Evolutionary conservation across 306 rosid genomes (phyloP), one percentile per base, ranked within the genome.

Genomic region (Castanea mollissima): DNA sequence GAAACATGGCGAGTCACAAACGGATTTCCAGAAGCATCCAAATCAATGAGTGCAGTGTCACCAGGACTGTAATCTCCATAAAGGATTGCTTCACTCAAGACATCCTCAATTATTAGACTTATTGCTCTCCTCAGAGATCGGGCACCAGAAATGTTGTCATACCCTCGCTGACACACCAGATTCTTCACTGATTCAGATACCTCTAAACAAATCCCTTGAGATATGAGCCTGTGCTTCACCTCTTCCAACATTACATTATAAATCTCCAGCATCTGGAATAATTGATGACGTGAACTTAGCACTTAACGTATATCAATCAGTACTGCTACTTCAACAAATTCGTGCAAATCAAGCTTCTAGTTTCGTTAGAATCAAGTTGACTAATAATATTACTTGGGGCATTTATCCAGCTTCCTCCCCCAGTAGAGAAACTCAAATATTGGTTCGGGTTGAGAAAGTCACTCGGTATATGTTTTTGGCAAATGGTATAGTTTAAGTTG

Each of bases 111-210:
- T 38, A 89, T 71, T 59, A 84, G 76, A 67, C 86, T 86, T 71
- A 95, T 78, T 32, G 94, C 98, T 76, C 92, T 87, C 81, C 92
- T 88, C 8, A 95, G 81, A 68, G 92, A 89, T n/a, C 99, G 85
- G 20, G 98, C 99, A 52, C 99, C 99, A 74, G 91, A 92, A 59
- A 74, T 77, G 62, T 83, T 76, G 85, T 90, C 83, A 79, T 92
- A 95, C 8, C 98, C 99, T 83, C 81, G 84, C 63, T 84, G 75
- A 69, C 94, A 90, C 15, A 91, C 85, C 55, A 90, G 87, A 56
- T 85, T 80, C 86, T 87, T 89, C 5, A 95, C 80, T 14, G 97
- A 83, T 70, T 92, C 97, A 63, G 98, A 92, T 44, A 95, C 91
- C 76, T 85, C 87, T 70, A 92, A 49, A 72, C 85, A 81, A 31